Base-by-base conservation (phyloP, 225 moss, liverwort and hornwort genomes). In the Polytrichum commune region DNA sequence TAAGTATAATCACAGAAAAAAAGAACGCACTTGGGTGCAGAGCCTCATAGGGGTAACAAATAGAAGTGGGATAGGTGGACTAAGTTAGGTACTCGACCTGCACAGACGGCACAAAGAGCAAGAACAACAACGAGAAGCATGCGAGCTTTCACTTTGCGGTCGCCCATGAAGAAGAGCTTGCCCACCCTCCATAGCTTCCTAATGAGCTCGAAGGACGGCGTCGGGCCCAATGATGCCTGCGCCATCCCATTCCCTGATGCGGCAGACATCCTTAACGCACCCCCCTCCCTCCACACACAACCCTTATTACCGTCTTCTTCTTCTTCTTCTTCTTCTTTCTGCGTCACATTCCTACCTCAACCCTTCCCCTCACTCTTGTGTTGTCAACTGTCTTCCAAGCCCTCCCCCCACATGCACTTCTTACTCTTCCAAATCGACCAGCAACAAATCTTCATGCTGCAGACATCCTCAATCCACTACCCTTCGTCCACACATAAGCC, bases 141-240 rank as follows among this genome's bases (percentile, higher is more conserved):
- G 28, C 83, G 79, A 32, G 85, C 89, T 28, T 64, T 76, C 28
- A 57, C 76, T 69, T 77, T 83, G 64, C 72, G 81, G 66, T 93
- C 93, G 53, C 96, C 90, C 57, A 82, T 83, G 73, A 96, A 96
- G 70, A 79, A 96, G 69, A 96, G 80, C 29, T 82, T 79, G 38
- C 82, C 93, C 18, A 96, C 93, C 64, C 86, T 84, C 96, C 92
- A 93, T 35, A 96, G 83, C 83, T 92, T 96, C 76, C 79, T 77
- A 16, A 93, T 66, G 61, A 93, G 69, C 60, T 71, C 64, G 78
- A 89, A 83, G 27, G 93, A 90, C 27, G 89, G 83, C 74, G 81
- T 81, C 64, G 88, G 90, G 54, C 75, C 71, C 20, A 66, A 72
- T 13, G 74, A 73, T 6, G 22, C 22, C 64, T 78, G 84, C 66